phyloP scores from a whole-genome alignment of 1,284 basidiomycete genomes.

The Fomitiporia mediterranea region DNA sequence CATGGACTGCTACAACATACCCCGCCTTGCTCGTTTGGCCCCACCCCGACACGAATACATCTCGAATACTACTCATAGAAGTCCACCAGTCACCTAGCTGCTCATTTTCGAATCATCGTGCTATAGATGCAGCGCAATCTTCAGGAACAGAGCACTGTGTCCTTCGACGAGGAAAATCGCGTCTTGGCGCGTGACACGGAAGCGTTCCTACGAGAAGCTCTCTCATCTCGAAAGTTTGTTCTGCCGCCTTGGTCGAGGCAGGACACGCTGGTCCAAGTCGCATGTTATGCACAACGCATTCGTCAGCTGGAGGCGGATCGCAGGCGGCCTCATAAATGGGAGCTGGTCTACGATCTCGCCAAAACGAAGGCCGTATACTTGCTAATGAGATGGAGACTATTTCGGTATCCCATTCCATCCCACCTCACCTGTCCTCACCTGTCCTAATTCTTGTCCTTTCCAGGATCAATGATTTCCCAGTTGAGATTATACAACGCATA shows the following conservation, averaged over 20 bases:
- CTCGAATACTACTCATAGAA: too few species aligned
- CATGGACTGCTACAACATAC: neutral
- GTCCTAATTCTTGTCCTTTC: too few species aligned
- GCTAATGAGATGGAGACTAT: slow-evolving; percentile 40
- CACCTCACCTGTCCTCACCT: too few species aligned
- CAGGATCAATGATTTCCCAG: slow-evolving; percentile 55
- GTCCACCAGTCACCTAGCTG: too few species aligned
- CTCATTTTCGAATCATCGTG: neutral
- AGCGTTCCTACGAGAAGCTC: neutral
- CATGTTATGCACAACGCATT: neutral
- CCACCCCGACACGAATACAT: neutral
- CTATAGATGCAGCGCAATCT: neutral
- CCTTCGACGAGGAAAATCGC: slow-evolving; percentile 1
- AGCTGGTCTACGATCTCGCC: slow-evolving; percentile 24
- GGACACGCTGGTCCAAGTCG: neutral
- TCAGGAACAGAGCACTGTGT: neutral
- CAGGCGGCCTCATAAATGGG: slow-evolving; percentile 24
- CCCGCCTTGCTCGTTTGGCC: neutral
- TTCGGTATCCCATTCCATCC: too few species aligned
- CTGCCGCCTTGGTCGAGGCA: neutral
- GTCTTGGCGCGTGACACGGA: neutral
- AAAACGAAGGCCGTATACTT: slow-evolving; percentile 23
- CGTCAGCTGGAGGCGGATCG: neutral
- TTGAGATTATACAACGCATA: slow-evolving; percentile 58
- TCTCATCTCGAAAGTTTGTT: neutral